These are phyloP conservation scores for Taiozyma sp. DNA, from an alignment of 1,139 yeast species.

Conservation along the genomic window DNA sequence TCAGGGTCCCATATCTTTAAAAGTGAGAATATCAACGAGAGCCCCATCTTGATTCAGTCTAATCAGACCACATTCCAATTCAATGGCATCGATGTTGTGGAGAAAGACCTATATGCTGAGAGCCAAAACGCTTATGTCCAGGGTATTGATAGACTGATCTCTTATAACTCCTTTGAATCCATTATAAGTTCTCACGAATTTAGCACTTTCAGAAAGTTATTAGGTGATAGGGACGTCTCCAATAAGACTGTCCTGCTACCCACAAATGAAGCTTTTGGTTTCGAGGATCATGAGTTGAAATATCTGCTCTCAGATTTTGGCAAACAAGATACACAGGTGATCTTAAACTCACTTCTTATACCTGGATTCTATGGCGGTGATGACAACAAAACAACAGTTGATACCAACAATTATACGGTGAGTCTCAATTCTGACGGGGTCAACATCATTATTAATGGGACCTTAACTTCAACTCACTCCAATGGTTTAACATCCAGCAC, in stretches of 20 bases:
- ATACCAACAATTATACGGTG: constrained; percentile 23
- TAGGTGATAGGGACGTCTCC: constrained; percentile 2
- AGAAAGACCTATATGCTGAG: constrained; percentile 59
- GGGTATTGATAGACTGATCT: constrained; percentile 52
- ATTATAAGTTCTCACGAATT: not conserved
- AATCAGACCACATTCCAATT: constrained; percentile 26
- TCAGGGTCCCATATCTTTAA: constrained; percentile 25
- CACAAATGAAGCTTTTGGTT: constrained; percentile 34
- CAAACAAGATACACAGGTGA: constrained; percentile 28
- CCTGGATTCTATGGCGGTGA: constrained; percentile 33
- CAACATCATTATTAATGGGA: constrained; percentile 26
- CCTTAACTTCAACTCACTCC: constrained; percentile 28
- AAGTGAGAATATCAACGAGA: constrained; percentile 4
- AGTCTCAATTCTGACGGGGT: constrained; percentile 27
- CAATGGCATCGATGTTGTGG: constrained; percentile 55
- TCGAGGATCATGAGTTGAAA: constrained; percentile 40
- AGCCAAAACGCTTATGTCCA: constrained; percentile 73
- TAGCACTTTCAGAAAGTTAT: constrained; percentile 2
- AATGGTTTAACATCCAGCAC: constrained; percentile 56
- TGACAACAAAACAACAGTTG: constrained; percentile 15
- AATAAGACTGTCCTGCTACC: constrained; percentile 39
- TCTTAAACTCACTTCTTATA: constrained; percentile 34
- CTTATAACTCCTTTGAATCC: not conserved
- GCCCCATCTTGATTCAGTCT: not conserved
- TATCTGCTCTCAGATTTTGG: constrained; percentile 40